Conservation (phyloP, 495 filamentous ascomycete genomes). For the Aspergillus biplanus region DNA sequence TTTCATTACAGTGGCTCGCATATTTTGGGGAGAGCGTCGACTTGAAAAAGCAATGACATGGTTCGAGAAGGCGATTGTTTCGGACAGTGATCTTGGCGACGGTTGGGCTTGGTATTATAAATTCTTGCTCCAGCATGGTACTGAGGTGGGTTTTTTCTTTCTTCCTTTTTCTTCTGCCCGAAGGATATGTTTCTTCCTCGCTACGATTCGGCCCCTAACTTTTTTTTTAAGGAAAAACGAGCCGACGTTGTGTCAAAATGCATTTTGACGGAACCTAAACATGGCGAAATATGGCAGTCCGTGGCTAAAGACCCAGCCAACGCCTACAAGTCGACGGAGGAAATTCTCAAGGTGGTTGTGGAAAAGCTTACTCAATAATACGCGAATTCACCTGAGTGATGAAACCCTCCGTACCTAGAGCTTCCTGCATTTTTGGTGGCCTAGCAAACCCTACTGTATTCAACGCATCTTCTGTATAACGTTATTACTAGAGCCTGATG, state of each 20-base stretch:
- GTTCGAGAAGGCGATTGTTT: conserved; percentile 92
- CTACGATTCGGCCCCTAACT: not conserved
- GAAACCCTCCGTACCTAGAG: too few species aligned
- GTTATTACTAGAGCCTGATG: not conserved
- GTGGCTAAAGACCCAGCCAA: conserved; percentile 86
- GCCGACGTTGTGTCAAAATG: conserved; percentile 77
- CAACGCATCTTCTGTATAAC: not conserved
- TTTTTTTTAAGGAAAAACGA: conserved; percentile 69
- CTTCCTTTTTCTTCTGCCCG: not conserved
- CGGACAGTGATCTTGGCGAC: conserved; percentile 86
- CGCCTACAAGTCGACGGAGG: conserved; percentile 71
- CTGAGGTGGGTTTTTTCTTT: conserved; percentile 51
- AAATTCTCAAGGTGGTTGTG: conserved; percentile 79
- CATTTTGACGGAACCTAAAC: conserved; percentile 75
- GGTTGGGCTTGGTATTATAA: conserved; percentile 99
- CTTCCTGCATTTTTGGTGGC: too few species aligned
- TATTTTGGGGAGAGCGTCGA: conserved; percentile 78
- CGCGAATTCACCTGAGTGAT: not conserved
- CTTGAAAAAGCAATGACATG: conserved; percentile 91
- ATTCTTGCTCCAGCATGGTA: conserved; percentile 88
- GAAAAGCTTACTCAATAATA: conserved; percentile 26
- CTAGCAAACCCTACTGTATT: not conserved
- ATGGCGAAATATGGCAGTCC: conserved; percentile 90
- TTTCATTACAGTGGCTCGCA: conserved; percentile 75
- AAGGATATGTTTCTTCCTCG: not conserved